A percentile compares a stretch with the other conserved stretches of the same genome.
These are phyloP conservation scores for Castanea sativa DNA, from an alignment of 306 rosid species.

Conservation along the genomic window DNA sequence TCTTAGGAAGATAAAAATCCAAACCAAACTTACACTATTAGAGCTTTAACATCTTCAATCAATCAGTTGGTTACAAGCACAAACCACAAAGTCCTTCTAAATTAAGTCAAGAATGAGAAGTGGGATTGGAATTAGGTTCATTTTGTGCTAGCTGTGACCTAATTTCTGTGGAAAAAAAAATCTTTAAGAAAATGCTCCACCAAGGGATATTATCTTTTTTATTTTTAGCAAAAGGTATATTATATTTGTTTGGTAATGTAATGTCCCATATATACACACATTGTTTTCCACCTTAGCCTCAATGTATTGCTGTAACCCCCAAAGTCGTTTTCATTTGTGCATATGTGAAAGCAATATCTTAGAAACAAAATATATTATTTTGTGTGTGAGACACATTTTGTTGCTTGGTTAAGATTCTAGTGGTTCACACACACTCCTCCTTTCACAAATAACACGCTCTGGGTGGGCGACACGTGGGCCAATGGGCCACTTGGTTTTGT, in stretches of 20 bases:
- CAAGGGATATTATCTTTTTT: background rate
- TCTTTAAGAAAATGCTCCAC: background rate
- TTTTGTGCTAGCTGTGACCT: background rate
- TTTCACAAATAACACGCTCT: conserved; percentile 24
- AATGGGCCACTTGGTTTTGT: conserved; percentile 38
- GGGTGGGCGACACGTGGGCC: conserved; percentile 54
- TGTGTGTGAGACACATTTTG: background rate
- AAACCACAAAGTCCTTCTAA: background rate
- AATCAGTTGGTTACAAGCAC: background rate
- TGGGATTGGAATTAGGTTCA: background rate
- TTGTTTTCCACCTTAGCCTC: too few relatives aligned
- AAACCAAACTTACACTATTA: background rate
- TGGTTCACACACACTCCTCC: conserved; percentile 29
- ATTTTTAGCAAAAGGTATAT: background rate
- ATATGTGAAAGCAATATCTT: background rate
- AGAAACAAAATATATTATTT: background rate
- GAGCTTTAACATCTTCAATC: background rate
- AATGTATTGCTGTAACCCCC: too few relatives aligned
- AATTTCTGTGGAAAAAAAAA: too few relatives aligned
- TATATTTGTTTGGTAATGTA: background rate
- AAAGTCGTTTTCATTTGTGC: too few relatives aligned
- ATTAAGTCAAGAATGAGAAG: background rate
- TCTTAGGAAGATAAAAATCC: too few relatives aligned
- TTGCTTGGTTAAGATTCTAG: conserved; percentile 18
- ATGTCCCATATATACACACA: background rate